phyloP scores from a whole-genome alignment of 257 asterid species.

The Forsythia viridissima region DNA sequence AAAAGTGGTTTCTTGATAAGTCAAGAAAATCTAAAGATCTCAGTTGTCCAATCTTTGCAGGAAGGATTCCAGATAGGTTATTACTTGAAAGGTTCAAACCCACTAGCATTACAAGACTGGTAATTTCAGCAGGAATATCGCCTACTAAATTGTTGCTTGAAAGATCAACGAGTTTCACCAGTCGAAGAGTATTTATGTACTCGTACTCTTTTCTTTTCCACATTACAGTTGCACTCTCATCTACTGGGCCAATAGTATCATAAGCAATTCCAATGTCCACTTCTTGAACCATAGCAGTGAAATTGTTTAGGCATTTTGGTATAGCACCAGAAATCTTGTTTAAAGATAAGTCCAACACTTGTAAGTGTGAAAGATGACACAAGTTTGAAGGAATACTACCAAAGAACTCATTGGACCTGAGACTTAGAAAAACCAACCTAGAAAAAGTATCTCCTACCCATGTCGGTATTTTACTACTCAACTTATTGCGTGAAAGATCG shows the following conservation, averaged over 20 bases:
- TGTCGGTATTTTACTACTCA: neutral
- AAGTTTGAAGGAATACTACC: slow-evolving; percentile 8
- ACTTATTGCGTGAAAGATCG: slow-evolving; percentile 15
- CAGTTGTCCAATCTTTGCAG: slow-evolving; percentile 25
- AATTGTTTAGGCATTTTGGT: slow-evolving; percentile 8
- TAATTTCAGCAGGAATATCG: slow-evolving; percentile 28
- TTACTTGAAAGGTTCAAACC: slow-evolving; percentile 39
- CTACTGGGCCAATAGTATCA: too few relatives aligned
- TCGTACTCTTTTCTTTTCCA: slow-evolving; percentile 33
- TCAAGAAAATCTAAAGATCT: slow-evolving; percentile 31
- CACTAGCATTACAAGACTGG: slow-evolving; percentile 32
- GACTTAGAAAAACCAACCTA: neutral
- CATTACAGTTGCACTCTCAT: slow-evolving; percentile 20
- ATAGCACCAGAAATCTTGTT: slow-evolving; percentile 12
- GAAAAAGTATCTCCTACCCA: neutral
- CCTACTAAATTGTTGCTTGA: slow-evolving; percentile 33
- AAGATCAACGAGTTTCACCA: slow-evolving; percentile 33
- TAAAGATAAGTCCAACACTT: slow-evolving; percentile 3
- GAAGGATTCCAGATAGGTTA: slow-evolving; percentile 31
- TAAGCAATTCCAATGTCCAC: neutral
- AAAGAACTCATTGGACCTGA: slow-evolving; percentile 6
- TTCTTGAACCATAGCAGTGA: neutral
- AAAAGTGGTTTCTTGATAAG: slow-evolving; percentile 30
- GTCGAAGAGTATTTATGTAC: slow-evolving; percentile 18
- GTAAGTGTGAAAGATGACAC: slow-evolving; percentile 3